These are phyloP conservation scores for Chlorella variabilis DNA, from an alignment of 163 green algal genomes.

Conservation along the genomic window DNA sequence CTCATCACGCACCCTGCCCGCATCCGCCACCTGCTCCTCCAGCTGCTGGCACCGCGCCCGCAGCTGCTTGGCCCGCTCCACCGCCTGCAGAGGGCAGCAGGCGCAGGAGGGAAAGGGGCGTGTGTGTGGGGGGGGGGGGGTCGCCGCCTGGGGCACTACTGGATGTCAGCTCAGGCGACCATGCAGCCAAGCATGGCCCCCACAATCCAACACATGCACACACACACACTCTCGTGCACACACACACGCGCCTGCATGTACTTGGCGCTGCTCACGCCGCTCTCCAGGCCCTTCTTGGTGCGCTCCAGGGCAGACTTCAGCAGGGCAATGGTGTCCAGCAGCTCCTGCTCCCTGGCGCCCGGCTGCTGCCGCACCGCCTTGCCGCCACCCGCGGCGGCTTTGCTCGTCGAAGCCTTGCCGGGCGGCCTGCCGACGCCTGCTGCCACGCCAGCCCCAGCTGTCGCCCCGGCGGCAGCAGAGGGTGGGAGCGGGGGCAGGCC, in stretches of 20 bases:
- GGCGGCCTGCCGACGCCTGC: not conserved
- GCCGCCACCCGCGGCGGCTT: not conserved
- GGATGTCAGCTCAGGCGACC: no score
- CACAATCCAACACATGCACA: no score
- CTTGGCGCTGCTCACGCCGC: slow-evolving; percentile 39
- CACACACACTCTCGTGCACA: no score
- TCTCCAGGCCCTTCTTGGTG: slow-evolving; percentile 38
- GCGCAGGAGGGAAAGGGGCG: no score
- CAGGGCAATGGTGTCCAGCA: slow-evolving; percentile 32
- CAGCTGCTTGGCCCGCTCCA: slow-evolving; percentile 36
- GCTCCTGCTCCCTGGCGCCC: slow-evolving; percentile 26
- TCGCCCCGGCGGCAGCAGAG: not conserved
- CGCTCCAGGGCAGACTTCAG: slow-evolving; percentile 40
- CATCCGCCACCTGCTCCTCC: slow-evolving; percentile 26
- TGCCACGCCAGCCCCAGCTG: not conserved
- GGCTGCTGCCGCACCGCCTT: not conserved
- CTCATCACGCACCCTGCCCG: slow-evolving; percentile 4
- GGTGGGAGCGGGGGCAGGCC: not conserved
- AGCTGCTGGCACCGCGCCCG: slow-evolving; percentile 3
- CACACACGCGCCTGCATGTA: slow-evolving; percentile 36
- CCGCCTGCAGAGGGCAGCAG: slow-evolving; percentile 1
- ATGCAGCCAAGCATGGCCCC: no score
- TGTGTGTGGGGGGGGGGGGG: no score
- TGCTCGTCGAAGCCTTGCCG: not conserved
- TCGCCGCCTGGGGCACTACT: no score